Conservation (phyloP, 176 grass and related monocot species). For the Oryza glumipatula region DNA sequence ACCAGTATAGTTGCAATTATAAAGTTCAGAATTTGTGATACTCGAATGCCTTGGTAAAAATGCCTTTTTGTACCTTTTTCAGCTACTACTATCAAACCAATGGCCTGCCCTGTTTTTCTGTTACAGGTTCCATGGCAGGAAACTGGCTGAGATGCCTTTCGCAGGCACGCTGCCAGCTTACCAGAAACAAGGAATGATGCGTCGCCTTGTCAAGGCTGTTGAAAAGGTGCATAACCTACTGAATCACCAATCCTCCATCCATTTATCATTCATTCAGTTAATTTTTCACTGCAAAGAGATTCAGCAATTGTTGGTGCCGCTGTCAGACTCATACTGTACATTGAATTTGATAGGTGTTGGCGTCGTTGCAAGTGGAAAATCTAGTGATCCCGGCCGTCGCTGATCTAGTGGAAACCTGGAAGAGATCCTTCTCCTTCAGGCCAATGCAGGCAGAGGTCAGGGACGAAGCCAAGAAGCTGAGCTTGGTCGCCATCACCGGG, state of each 20-base stretch:
- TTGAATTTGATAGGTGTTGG: conserved; percentile 46
- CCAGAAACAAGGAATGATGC: conserved; percentile 78
- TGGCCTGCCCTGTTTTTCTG: background rate
- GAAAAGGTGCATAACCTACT: conserved; percentile 56
- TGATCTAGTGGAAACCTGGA: conserved; percentile 65
- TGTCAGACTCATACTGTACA: background rate
- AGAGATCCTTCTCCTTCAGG: conserved; percentile 63
- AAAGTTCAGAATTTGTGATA: too few relatives aligned
- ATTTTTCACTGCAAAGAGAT: background rate
- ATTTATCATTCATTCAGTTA: background rate
- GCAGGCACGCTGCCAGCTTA: conserved; percentile 69
- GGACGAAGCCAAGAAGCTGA: conserved; percentile 58
- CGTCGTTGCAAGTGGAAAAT: conserved; percentile 61
- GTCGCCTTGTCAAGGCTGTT: conserved; percentile 58
- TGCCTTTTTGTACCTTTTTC: background rate
- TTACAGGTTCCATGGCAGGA: conserved; percentile 72
- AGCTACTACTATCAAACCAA: background rate
- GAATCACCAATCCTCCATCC: background rate
- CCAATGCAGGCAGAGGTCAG: conserved; percentile 31
- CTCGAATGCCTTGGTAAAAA: too few relatives aligned
- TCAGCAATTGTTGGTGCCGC: background rate
- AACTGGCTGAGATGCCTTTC: conserved; percentile 84
- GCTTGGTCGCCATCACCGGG: conserved; percentile 63
- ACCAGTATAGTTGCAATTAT: too few relatives aligned
- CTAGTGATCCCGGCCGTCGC: conserved; percentile 65